A percentile compares a stretch with the other conserved stretches of the same genome.
These are phyloP conservation scores for Hymenoscyphus infarciens DNA, from an alignment of 2,329 filamentous ascomycete species.

Conservation along the genomic window DNA sequence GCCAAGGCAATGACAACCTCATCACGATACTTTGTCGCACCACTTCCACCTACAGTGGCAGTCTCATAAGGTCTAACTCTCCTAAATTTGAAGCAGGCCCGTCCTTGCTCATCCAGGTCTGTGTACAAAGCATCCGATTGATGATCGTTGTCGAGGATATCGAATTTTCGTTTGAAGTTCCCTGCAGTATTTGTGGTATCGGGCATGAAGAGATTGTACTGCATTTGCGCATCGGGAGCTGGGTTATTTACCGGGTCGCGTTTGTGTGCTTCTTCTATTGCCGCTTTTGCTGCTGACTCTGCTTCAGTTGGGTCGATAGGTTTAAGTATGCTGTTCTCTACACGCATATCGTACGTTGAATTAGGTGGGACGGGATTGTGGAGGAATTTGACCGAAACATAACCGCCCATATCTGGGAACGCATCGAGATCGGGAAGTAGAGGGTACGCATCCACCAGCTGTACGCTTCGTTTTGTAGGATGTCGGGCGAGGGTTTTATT, in stretches of 20 bases:
- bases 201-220: slow-evolving; percentile 65
- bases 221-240: slow-evolving; percentile 54
- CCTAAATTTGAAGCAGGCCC: slow-evolving; percentile 52
- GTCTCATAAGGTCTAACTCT: slow-evolving; percentile 64
- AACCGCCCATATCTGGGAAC: slow-evolving; percentile 67
- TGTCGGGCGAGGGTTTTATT: slow-evolving; percentile 53
- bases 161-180: slow-evolving; percentile 59
- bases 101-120: slow-evolving; percentile 28
- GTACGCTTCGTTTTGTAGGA: slow-evolving; percentile 53
- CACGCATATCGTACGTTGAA: slow-evolving; percentile 54
- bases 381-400: slow-evolving; percentile 66
- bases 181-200: slow-evolving; percentile 46
- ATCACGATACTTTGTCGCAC: slow-evolving; percentile 57
- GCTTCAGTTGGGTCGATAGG: slow-evolving; percentile 54
- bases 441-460: slow-evolving; percentile 57
- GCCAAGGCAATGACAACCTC: slow-evolving; percentile 59
- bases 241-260: slow-evolving; percentile 54
- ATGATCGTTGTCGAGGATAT: slow-evolving; percentile 52
- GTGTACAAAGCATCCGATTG: slow-evolving; percentile 55
- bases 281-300: slow-evolving; percentile 47
- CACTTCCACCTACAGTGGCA: slow-evolving; percentile 51
- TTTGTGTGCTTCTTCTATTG: slow-evolving; percentile 52
- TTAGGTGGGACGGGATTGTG: slow-evolving; percentile 57
- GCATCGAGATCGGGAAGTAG: slow-evolving; percentile 63
- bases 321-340: slow-evolving; percentile 58